These are phyloP conservation scores for Gyrodon lividus DNA, from an alignment of 768 basidiomycete genomes.

Conservation along the genomic window DNA sequence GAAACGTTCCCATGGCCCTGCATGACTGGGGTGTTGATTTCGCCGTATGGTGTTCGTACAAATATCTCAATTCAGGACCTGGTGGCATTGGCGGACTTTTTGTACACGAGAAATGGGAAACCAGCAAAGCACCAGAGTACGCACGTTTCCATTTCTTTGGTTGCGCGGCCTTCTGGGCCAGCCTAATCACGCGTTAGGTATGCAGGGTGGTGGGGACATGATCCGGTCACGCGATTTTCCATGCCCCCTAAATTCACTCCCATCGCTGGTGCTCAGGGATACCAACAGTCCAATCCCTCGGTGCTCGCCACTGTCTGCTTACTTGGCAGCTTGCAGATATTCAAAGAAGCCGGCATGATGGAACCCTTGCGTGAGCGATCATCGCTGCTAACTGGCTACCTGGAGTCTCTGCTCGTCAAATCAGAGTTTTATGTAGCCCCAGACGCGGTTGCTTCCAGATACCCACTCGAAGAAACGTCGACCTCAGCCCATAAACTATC, in stretches of 20 bases:
- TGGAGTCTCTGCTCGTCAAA: constrained; percentile 61
- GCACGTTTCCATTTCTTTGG: constrained; percentile 22
- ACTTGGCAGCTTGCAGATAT: constrained; percentile 78
- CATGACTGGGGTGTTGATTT: constrained; percentile 97
- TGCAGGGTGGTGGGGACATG: constrained; percentile 99
- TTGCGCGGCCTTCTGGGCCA: constrained; percentile 4
- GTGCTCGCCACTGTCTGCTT: constrained; percentile 77
- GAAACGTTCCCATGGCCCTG: constrained; percentile 86
- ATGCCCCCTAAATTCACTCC: constrained; percentile 87
- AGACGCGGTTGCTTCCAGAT: constrained; percentile 31
- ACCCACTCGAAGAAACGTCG: constrained; percentile 23
- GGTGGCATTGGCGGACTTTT: constrained; percentile 97
- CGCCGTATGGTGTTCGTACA: constrained; percentile 99
- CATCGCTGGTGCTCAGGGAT: constrained; percentile 88
- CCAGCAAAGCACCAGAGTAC: constrained; percentile 61
- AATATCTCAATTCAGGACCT: constrained; percentile 94
- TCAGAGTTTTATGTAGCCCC: constrained; percentile 64
- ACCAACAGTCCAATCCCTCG: constrained; percentile 94
- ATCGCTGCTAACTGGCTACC: constrained; percentile 61
- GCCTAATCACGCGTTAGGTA: constrained; percentile 47
- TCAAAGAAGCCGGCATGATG: constrained; percentile 80
- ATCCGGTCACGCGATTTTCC: constrained; percentile 79
- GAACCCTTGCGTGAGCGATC: constrained; percentile 65
- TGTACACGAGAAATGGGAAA: constrained; percentile 81
- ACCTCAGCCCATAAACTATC: constrained; percentile 5